A percentile compares a stretch with the other conserved stretches of the same genome.
Evolutionary conservation across 129 eudicot species (phyloP).

Genomic region (Lonicera japonica): DNA sequence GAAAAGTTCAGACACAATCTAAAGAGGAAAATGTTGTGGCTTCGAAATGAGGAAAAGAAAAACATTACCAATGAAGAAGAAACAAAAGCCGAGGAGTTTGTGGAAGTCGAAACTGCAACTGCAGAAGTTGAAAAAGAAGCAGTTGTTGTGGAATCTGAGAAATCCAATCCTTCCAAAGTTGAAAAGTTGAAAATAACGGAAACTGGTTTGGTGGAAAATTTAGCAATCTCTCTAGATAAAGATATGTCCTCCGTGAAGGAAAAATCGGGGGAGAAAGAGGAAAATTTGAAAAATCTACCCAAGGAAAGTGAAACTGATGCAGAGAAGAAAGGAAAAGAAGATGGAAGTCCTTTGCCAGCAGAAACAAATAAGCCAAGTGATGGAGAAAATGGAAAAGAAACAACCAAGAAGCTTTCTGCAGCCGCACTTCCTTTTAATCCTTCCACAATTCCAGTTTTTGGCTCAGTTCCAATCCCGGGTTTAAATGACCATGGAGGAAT

Average conservation of each 20-base stretch:
- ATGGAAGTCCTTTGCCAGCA: conserved; percentile 9
- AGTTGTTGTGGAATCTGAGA: conserved; percentile 7
- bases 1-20: conserved; percentile 16
- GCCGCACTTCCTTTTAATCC: conserved; percentile 94
- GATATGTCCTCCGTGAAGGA: conserved; percentile 21
- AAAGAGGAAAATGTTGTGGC: too few species aligned
- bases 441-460: conserved; percentile 56
- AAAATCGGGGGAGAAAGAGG: conserved; percentile 22
- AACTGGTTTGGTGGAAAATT: too few species aligned
- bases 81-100: conserved; percentile 3
- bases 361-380: conserved; percentile 33
- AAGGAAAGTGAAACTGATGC: conserved; percentile 16
- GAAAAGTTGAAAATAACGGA: too few species aligned
- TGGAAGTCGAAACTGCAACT: background rate
- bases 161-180: conserved; percentile 18
- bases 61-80: conserved; percentile 14
- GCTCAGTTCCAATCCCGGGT: conserved; percentile 53
- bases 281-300: too few species aligned
- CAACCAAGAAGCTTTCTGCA: conserved; percentile 80
- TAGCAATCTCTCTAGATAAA: too few species aligned
- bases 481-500: conserved; percentile 77
- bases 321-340: conserved; percentile 20
- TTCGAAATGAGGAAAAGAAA: conserved; percentile 19
- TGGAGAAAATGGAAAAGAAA: conserved; percentile 55
- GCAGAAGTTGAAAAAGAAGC: conserved; percentile 15